phyloP scores from a whole-genome alignment of 768 basidiomycete species.

The Baorangia bicolor region DNA sequence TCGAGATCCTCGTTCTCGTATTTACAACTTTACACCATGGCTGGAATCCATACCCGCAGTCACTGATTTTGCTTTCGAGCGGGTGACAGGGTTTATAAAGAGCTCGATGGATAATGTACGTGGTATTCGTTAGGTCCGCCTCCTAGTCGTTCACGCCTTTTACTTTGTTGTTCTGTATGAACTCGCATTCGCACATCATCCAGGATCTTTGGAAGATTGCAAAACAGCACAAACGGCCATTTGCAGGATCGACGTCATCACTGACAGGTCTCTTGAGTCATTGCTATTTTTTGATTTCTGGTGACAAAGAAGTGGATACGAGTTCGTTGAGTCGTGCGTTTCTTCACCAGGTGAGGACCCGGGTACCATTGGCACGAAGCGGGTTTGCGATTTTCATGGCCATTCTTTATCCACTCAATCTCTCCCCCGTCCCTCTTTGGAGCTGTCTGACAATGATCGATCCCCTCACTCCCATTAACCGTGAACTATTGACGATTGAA shows the following conservation, averaged over 20 bases:
- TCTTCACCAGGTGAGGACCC: conserved; percentile 47
- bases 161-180: not conserved
- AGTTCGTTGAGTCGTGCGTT: conserved; percentile 61
- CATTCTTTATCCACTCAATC: not conserved
- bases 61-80: conserved; percentile 82
- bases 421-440: not conserved
- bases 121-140: not conserved
- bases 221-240: conserved; percentile 53
- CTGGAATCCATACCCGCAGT: conserved; percentile 75
- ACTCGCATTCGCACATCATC: not conserved
- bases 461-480: not conserved
- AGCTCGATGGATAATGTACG: conserved; percentile 76
- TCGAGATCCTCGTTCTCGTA: conserved; percentile 78
- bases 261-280: conserved; percentile 81
- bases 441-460: not conserved
- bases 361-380: not conserved
- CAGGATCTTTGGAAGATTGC: conserved; percentile 70
- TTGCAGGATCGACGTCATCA: conserved; percentile 89
- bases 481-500: not conserved
- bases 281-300: conserved; percentile 84
- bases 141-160: not conserved
- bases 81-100: conserved; percentile 67
- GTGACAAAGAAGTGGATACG: conserved; percentile 63
- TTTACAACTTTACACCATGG: conserved; percentile 80
- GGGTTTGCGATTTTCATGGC: not conserved